These are phyloP conservation scores for Berberis thunbergii DNA, from an alignment of 164 flowering plant genomes.

Conservation along the genomic window DNA sequence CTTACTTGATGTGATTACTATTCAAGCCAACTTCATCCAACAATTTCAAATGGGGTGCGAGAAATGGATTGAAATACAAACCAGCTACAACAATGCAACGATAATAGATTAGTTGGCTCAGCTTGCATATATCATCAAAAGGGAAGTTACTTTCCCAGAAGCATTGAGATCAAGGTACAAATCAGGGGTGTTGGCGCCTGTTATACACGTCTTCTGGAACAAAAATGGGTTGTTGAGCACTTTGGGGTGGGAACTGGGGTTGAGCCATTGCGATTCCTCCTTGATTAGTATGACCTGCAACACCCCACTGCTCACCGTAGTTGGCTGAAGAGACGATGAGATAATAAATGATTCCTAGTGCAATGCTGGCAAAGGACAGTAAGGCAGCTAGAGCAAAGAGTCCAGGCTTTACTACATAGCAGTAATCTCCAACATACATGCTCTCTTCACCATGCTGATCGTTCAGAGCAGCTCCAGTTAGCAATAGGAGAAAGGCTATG, in stretches of 20 bases:
- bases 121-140: too few relatives aligned
- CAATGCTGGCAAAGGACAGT: conserved; percentile 55
- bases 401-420: conserved; percentile 90
- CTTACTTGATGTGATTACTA: too few relatives aligned
- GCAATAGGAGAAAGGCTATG: conserved; percentile 71
- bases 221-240: conserved; percentile 51
- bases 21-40: too few relatives aligned
- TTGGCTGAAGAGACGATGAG: conserved; percentile 33
- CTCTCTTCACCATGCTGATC: conserved; percentile 58
- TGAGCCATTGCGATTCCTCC: conserved; percentile 77
- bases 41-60: too few relatives aligned
- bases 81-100: too few relatives aligned
- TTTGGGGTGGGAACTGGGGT: conserved; percentile 50
- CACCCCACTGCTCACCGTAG: conserved; percentile 20
- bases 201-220: conserved; percentile 81
- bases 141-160: too few relatives aligned
- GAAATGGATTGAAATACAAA: too few relatives aligned
- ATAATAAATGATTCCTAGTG: conserved; percentile 63
- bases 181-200: conserved; percentile 54
- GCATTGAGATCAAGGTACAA: too few relatives aligned
- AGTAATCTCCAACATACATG: conserved; percentile 53
- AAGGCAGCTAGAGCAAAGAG: conserved; percentile 80
- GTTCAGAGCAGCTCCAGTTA: conserved; percentile 86
- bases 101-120: too few relatives aligned
- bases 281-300: conserved; percentile 19